A percentile compares a stretch with the other conserved stretches of the same genome.
phyloP scores from a whole-genome alignment of 2,329 filamentous ascomycete genomes.

The Aspergillus udagawae region DNA sequence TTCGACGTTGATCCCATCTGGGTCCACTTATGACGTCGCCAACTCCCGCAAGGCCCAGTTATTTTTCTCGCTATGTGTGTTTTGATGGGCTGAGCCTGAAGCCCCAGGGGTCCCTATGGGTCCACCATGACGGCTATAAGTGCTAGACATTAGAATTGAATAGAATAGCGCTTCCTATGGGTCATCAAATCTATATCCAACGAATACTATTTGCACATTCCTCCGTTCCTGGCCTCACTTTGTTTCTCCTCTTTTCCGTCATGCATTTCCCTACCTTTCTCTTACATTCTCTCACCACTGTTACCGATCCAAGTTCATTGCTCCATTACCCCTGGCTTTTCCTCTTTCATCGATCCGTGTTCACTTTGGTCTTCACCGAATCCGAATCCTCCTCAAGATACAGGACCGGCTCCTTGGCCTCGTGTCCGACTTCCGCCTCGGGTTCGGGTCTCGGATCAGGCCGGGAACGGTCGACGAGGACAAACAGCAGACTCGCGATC shows the following conservation, averaged over 20 bases:
- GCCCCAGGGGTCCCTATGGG: neutral
- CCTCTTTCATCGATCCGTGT: neutral
- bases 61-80: neutral
- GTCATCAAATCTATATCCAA: neutral
- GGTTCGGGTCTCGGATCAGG: slow-evolving; percentile 1
- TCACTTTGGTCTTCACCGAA: slow-evolving; percentile 1
- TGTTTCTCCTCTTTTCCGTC: neutral
- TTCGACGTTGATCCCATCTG: neutral
- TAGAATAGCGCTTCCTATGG: neutral
- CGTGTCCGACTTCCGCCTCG: slow-evolving; percentile 1
- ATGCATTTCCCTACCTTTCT: neutral
- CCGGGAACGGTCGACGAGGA: slow-evolving; percentile 18
- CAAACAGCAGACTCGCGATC: slow-evolving; percentile 25
- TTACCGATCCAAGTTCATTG: neutral
- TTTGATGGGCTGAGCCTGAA: neutral
- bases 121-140: neutral
- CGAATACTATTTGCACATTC: neutral
- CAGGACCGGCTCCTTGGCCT: slow-evolving; percentile 2
- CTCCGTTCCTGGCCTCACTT: neutral
- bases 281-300: neutral
- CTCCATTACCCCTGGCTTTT: neutral
- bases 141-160: neutral
- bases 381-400: slow-evolving; percentile 1
- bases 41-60: slow-evolving; percentile 1
- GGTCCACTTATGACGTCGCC: slow-evolving; percentile 4